phyloP scores from a whole-genome alignment of 1,284 basidiomycete genomes.

The Gymnopus androsaceus region DNA sequence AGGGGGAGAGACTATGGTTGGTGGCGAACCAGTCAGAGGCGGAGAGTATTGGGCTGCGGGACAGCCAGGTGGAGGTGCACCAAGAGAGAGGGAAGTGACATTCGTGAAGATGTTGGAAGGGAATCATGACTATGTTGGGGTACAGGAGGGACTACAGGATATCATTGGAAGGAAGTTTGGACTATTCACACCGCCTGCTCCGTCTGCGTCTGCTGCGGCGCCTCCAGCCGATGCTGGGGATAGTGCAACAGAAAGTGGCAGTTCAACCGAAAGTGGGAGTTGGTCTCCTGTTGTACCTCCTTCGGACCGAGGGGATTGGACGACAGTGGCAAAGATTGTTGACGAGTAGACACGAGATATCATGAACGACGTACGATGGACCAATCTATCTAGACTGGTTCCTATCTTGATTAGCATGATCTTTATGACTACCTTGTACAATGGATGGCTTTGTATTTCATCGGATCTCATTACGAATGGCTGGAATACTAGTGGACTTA shows the following conservation, averaged over 20 bases:
- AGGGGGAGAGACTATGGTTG: slow-evolving; percentile 5
- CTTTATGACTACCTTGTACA: too few species aligned
- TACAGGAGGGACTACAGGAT: slow-evolving; percentile 74
- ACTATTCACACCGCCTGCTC: neutral
- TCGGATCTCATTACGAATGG: too few species aligned
- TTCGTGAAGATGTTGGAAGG: slow-evolving; percentile 67
- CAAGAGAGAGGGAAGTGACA: slow-evolving; percentile 48
- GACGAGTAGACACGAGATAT: too few species aligned
- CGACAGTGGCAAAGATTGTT: neutral
- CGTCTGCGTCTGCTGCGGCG: neutral
- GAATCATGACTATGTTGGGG: slow-evolving; percentile 64
- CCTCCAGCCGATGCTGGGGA: slow-evolving; percentile 3
- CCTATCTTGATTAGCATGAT: too few species aligned
- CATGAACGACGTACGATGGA: too few species aligned
- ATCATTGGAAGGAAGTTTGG: slow-evolving; percentile 59
- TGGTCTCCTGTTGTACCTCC: neutral
- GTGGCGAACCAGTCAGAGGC: neutral
- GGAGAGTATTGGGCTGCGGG: slow-evolving; percentile 6
- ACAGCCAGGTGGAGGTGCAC: slow-evolving; percentile 15
- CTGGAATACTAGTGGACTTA: too few species aligned
- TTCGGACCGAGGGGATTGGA: neutral
- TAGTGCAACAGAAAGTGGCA: too few species aligned
- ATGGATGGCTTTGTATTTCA: too few species aligned
- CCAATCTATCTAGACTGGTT: too few species aligned
- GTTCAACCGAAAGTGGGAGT: neutral